Percentiles rank a stretch among this genome's conserved stretches.
phyloP scores from a whole-genome alignment of 2,329 filamentous ascomycete species.

The Hymenoscyphus linearis region DNA sequence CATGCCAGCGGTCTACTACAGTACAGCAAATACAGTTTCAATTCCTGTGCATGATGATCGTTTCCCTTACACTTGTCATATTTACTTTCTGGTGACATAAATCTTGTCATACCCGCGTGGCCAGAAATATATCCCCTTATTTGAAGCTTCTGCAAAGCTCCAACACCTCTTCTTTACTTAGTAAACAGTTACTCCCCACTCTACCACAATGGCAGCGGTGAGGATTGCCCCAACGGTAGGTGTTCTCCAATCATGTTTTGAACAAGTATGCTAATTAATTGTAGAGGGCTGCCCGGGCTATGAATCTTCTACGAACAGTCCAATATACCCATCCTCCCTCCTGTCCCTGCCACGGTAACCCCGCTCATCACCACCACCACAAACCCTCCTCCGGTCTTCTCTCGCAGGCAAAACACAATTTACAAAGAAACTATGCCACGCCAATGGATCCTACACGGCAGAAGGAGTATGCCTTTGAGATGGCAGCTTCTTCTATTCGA shows the following conservation, averaged over 20 bases:
- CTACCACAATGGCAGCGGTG: constrained; percentile 22
- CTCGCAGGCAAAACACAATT: constrained; percentile 42
- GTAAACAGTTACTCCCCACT: not conserved
- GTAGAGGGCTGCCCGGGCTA: constrained; percentile 56
- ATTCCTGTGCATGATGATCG: not conserved
- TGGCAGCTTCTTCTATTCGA: constrained; percentile 91
- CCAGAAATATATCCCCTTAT: not conserved
- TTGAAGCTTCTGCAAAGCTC: not conserved
- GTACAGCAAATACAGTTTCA: not conserved
- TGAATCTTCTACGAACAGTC: constrained; percentile 77
- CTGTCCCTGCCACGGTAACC: constrained; percentile 91
- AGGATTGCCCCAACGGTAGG: constrained; percentile 29
- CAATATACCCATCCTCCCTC: constrained; percentile 83
- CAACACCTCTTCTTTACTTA: not conserved
- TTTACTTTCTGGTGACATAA: not conserved
- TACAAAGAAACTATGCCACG: constrained; percentile 59
- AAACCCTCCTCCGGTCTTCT: constrained; percentile 35
- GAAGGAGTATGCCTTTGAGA: constrained; percentile 98
- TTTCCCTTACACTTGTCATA: not conserved
- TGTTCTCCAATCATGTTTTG: not conserved
- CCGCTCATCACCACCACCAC: constrained; percentile 64
- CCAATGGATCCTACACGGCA: constrained; percentile 65
- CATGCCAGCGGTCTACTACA: not conserved
- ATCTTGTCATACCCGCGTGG: not conserved
- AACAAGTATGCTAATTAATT: not conserved